These are phyloP conservation scores for Scleromitrula shiraiana DNA, from an alignment of 2,329 filamentous ascomycete species.

Conservation along the genomic window DNA sequence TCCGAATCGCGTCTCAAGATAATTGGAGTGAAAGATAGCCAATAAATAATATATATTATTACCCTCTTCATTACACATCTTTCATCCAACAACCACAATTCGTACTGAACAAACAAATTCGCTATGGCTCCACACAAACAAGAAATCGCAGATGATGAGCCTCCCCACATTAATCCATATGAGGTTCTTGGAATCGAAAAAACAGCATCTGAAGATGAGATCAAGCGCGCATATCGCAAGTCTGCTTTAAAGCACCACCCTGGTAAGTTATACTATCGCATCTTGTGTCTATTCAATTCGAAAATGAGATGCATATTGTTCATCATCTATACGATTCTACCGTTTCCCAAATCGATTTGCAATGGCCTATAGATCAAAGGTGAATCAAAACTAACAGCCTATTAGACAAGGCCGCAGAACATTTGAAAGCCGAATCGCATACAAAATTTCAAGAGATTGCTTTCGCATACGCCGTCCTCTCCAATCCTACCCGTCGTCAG, in stretches of 20 bases:
- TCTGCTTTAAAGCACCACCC: constrained; percentile 81
- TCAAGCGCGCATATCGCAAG: constrained; percentile 90
- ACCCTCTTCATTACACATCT: not conserved
- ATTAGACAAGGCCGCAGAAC: constrained; percentile 65
- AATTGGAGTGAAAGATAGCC: not conserved
- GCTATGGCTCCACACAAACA: constrained; percentile 15
- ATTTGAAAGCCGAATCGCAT: constrained; percentile 65
- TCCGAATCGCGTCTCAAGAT: constrained; percentile 6
- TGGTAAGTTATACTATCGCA: constrained; percentile 41
- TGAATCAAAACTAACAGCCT: constrained; percentile 10
- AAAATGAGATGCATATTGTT: not conserved
- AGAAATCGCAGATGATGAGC: constrained; percentile 22
- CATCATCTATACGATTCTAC: no score
- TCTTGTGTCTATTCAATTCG: not conserved
- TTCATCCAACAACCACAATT: not conserved
- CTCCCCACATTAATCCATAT: constrained; percentile 60
- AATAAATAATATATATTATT: not conserved
- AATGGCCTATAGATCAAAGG: not conserved
- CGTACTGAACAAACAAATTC: not conserved
- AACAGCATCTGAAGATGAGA: constrained; percentile 64
- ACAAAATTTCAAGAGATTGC: constrained; percentile 82
- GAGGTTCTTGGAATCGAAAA: constrained; percentile 65
- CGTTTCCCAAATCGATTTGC: no score
- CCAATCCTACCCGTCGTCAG: constrained; percentile 68
- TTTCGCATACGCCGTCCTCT: constrained; percentile 90